A percentile compares a stretch with the other conserved stretches of the same genome.
Conservation (phyloP, 2,329 filamentous ascomycete genomes). For the Alternaria gaisen region DNA sequence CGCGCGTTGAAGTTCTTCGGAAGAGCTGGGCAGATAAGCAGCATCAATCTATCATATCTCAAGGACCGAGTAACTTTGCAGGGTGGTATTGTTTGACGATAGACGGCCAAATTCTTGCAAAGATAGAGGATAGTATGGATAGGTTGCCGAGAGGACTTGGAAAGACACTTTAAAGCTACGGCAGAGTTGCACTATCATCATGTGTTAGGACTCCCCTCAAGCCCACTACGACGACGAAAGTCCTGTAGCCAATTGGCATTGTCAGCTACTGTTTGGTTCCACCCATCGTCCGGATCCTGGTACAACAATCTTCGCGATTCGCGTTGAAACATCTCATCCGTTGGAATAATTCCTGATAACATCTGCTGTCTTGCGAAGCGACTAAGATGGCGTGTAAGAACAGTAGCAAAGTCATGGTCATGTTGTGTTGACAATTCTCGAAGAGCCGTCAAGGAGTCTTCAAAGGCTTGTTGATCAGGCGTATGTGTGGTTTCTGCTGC, state of each 20-base stretch:
- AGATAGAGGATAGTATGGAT: neutral
- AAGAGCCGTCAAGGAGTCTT: neutral
- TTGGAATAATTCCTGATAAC: conserved; percentile 50
- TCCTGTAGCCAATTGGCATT: conserved; percentile 13
- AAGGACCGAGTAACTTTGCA: neutral
- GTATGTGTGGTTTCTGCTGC: neutral
- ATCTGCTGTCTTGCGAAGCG: conserved; percentile 53
- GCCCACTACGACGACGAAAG: conserved; percentile 11
- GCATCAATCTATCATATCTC: neutral
- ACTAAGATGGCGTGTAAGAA: conserved; percentile 54
- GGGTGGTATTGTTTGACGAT: neutral
- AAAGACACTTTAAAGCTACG: neutral
- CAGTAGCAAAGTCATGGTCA: conserved; percentile 52
- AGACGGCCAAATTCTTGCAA: neutral
- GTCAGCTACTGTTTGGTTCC: conserved; percentile 51
- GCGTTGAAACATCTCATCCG: conserved; percentile 59
- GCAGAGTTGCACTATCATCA: conserved; percentile 6
- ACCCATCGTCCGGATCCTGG: conserved; percentile 54
- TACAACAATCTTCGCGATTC: conserved; percentile 57
- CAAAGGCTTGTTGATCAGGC: neutral
- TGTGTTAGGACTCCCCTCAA: neutral
- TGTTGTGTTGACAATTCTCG: conserved; percentile 18
- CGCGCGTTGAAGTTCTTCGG: neutral
- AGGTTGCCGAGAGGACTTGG: neutral
- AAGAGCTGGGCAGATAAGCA: neutral